Base-by-base conservation (phyloP, 2,329 filamentous ascomycete genomes). In the Fusarium compactum region DNA sequence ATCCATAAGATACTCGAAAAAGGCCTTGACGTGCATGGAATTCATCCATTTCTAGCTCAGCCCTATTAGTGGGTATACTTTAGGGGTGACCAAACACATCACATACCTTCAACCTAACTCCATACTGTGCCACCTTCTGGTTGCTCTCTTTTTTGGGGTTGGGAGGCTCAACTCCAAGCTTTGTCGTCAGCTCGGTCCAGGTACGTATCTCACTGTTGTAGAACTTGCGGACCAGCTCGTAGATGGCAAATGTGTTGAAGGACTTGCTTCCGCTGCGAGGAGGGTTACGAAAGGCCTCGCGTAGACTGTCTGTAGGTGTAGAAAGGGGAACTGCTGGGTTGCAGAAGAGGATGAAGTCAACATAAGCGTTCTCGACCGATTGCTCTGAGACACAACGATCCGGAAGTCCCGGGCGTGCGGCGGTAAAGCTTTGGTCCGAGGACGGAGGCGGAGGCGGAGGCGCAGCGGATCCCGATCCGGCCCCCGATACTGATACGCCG, bases 61-160 rank as follows among this genome's bases (percentile, higher is more conserved):
- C 41, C 71, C 60, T 51, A 32, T 67, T 67, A 67, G 29, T 29
- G 43, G 52, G 51, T 15, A 47, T 32, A 29, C 45, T 24, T 47
- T 52, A 34, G 32, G 57, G 40, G 53, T 20, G 61, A 43, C 45
- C 22, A 29, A 25, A 41, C 38, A 22, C 30, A 51, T 57, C 54
- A 66, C 71, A 66, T 64, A 95, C 93, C 89, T 98, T 98, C 61
- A 98, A 83, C 62, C 95, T 88, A 48, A 98, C 95, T 45, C 93
- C 94, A 83, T 97, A 98, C 79, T 98, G 95, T 78, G 97, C 94
- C 62, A 98, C 92, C 79, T 97, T 97, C 78, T 98, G 95, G 3
- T 92, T 90, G 78, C 94, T 97, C 81, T 97, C 92, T 78, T 95
- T 96, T 63, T 92, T 89, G 25, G 90, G 85, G 64, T 93, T 91